Evolutionary conservation across 2,329 filamentous ascomycete genomes (phyloP).

Genomic region (Claviceps arundinis): DNA sequence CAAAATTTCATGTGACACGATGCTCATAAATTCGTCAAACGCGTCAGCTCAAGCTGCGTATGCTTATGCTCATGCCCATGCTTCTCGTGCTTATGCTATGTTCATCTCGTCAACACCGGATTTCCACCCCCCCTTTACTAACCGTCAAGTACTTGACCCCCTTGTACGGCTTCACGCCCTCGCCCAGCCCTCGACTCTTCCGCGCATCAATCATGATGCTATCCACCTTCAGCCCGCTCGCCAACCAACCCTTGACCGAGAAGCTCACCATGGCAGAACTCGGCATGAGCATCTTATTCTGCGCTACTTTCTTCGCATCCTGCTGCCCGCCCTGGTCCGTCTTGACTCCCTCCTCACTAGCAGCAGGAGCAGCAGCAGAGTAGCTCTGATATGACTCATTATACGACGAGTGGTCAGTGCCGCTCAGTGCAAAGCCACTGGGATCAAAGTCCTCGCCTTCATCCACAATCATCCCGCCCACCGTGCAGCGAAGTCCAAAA

Average conservation of each 20-base stretch:
- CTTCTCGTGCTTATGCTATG: not conserved
- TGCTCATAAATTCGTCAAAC: no score
- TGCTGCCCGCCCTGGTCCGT: slow-evolving; percentile 25
- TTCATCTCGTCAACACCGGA: slow-evolving; percentile 34
- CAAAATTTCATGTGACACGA: no score
- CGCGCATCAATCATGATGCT: slow-evolving; percentile 58
- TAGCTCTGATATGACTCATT: slow-evolving; percentile 42
- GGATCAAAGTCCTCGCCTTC: slow-evolving; percentile 34
- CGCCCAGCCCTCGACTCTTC: slow-evolving; percentile 73
- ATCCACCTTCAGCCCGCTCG: slow-evolving; percentile 54
- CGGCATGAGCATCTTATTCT: slow-evolving; percentile 69
- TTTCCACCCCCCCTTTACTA: slow-evolving; percentile 51
- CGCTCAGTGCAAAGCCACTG: slow-evolving; percentile 36
- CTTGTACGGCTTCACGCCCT: slow-evolving; percentile 88
- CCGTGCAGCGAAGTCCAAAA: slow-evolving; percentile 67
- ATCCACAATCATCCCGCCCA: slow-evolving; percentile 49
- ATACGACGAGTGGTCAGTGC: slow-evolving; percentile 34
- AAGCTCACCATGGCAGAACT: slow-evolving; percentile 64
- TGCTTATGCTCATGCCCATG: no score
- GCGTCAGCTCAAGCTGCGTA: no score
- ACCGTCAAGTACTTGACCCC: slow-evolving; percentile 92
- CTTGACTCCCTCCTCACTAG: slow-evolving; percentile 20
- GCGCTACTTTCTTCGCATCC: slow-evolving; percentile 45
- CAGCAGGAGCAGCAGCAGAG: slow-evolving; percentile 10
- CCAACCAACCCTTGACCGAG: slow-evolving; percentile 54